These are phyloP conservation scores for Suhomyces bokatorum DNA, from an alignment of 1,139 yeast genomes.

Conservation along the genomic window DNA sequence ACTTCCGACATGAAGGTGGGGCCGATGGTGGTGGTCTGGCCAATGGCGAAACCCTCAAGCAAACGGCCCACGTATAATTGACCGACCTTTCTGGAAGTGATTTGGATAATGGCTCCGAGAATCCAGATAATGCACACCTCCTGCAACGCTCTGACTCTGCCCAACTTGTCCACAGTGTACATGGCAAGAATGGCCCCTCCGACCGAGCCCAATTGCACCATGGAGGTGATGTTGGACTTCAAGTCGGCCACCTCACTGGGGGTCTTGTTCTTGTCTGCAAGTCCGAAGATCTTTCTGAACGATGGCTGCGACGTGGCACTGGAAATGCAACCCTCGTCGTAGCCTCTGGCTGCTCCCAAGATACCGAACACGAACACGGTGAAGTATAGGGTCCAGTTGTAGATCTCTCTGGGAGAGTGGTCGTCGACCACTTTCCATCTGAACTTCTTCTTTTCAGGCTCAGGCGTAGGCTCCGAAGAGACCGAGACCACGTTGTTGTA, in stretches of 20 bases:
- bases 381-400: conserved; percentile 50
- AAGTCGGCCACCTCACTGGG: conserved; percentile 41
- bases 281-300: conserved; percentile 47
- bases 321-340: conserved; percentile 56
- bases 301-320: conserved; percentile 48
- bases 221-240: conserved; percentile 57
- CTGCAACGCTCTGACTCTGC: conserved; percentile 56
- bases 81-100: conserved; percentile 46
- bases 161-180: conserved; percentile 52
- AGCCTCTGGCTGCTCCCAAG: conserved; percentile 44
- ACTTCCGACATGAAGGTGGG: conserved; percentile 57
- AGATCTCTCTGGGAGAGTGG: conserved; percentile 49
- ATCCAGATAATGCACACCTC: conserved; percentile 48
- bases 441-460: conserved; percentile 7
- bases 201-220: conserved; percentile 63
- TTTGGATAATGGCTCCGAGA: conserved; percentile 49
- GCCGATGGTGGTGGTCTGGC: conserved; percentile 58
- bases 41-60: conserved; percentile 56
- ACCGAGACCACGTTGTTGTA: conserved; percentile 3
- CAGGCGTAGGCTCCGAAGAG: conserved; percentile 1
- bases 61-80: conserved; percentile 57
- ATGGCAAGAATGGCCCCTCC: conserved; percentile 58
- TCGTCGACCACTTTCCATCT: conserved; percentile 20
- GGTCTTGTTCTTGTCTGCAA: conserved; percentile 39
- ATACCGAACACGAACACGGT: conserved; percentile 56